Conservation (phyloP, 148 eudicot species). For the Persicaria maculosa region DNA sequence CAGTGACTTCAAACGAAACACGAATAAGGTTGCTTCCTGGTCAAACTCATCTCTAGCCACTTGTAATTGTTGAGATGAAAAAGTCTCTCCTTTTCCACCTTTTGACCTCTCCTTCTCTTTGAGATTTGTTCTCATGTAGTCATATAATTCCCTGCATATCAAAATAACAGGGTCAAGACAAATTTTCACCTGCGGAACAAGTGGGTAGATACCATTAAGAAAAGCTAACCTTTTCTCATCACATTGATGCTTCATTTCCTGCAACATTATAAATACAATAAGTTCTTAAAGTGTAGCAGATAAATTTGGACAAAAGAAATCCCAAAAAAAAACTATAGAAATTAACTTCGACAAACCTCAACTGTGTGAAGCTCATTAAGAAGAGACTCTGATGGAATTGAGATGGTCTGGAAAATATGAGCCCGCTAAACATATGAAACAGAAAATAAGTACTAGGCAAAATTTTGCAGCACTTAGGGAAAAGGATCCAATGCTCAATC, state of each 20-base stretch:
- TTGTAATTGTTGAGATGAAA: constrained; percentile 50
- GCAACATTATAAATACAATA: constrained; percentile 20
- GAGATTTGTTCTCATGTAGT: constrained; percentile 43
- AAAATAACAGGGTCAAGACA: constrained; percentile 14
- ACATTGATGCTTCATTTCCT: constrained; percentile 86
- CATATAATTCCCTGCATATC: constrained; percentile 49
- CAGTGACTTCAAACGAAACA: constrained; percentile 84
- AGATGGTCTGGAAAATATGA: constrained; percentile 75
- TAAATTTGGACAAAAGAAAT: background rate
- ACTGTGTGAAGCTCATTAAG: constrained; percentile 78
- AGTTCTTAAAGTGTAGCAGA: background rate
- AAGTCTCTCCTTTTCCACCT: constrained; percentile 59
- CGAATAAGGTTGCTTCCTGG: constrained; percentile 71
- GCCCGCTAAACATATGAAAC: constrained; percentile 54
- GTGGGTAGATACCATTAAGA: background rate
- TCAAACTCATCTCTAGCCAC: constrained; percentile 76
- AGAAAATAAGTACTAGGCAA: constrained; percentile 12
- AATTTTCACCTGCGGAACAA: background rate
- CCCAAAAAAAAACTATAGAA: background rate
- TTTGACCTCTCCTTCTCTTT: constrained; percentile 63
- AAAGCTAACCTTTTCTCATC: constrained; percentile 61
- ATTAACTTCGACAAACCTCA: constrained; percentile 49
- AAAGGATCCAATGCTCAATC: background rate
- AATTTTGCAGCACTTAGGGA: background rate
- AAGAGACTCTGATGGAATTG: constrained; percentile 91